Base-by-base conservation (phyloP, 1,139 yeast genomes). In the Sugiyamaella neomexicana region DNA sequence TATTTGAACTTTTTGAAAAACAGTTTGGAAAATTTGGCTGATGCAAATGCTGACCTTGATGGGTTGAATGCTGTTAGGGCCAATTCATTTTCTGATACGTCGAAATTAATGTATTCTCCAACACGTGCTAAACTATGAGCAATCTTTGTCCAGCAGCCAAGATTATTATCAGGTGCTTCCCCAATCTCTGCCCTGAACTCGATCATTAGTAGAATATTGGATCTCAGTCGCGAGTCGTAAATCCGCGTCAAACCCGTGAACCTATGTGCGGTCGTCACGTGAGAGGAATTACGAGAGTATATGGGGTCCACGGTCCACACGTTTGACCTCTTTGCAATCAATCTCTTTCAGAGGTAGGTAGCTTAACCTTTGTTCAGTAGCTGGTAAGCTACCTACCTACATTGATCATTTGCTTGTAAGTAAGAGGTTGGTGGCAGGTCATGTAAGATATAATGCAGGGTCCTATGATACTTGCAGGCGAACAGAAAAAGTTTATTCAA, bases 61-160 rank as follows among this genome's bases (percentile, higher is more conserved):
- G 53, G 46, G 51, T 61, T 59, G 57, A 60, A 58, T 12, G 57
- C 54, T 38, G 58, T 50, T 27, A 60, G 23, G 15, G 47, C 29
- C 23, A 62, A 40, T 31, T 53, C 50, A 2, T 55, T 48, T 8
- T 44, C 43, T 7, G 50, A 46, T 16, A 61, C 46, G 40, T 58
- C 61, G 45, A 62, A 58, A 10, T 53, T 52, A 25, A 59, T 52
- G 38, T 56, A 55, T 41, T 60, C 64, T 2, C 62, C 62, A 2
- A 61, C 52, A 17, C 54, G 55, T 5, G 58, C 46, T 20, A 62
- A 23, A 31, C 58, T 52, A 37, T 54, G 56, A 12, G 60, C 44
- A 2, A 57, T 50, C 25, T 52, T 43, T 15, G 60, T 59, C 64
- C 64, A 62, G 45, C 38, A 39, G 4, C 32, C 40, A 7, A 47